phyloP scores from a whole-genome alignment of 2,329 filamentous ascomycete species.

The Bipolaris zeicola region DNA sequence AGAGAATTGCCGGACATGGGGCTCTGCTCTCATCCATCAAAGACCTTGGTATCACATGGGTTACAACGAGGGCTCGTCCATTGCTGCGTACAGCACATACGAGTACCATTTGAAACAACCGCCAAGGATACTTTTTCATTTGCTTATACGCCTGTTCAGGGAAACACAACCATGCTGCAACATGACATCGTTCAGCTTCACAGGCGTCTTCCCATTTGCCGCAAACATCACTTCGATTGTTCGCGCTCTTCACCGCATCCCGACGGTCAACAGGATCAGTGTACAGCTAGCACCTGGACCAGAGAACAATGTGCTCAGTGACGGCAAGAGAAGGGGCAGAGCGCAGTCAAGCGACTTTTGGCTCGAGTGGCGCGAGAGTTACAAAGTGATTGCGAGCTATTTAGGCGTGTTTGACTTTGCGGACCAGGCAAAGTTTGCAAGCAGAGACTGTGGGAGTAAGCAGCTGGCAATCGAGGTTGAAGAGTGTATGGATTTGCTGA shows the following conservation, averaged over 20 bases:
- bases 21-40: conserved; percentile 58
- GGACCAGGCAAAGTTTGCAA: conserved; percentile 30
- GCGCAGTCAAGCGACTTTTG: conserved; percentile 52
- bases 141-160: conserved; percentile 44
- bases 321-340: conserved; percentile 47
- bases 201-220: conserved; percentile 70
- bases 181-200: conserved; percentile 61
- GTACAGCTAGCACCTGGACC: conserved; percentile 52
- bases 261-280: conserved; percentile 41
- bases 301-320: conserved; percentile 47
- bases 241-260: conserved; percentile 33
- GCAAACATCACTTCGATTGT: conserved; percentile 58
- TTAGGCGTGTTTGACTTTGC: conserved; percentile 29
- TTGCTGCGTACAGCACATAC: conserved; percentile 72
- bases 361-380: conserved; percentile 44
- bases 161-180: conserved; percentile 35
- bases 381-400: conserved; percentile 33
- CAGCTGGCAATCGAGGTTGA: conserved; percentile 29
- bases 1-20: conserved; percentile 24
- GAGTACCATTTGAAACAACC: conserved; percentile 71
- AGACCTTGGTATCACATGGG: conserved; percentile 68
- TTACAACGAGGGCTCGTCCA: conserved; percentile 77
- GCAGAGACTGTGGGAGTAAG: conserved; percentile 30
- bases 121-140: conserved; percentile 64
- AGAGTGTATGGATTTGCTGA: conserved; percentile 30